Percentiles rank a stretch among this genome's conserved stretches.
Evolutionary conservation across 805 yeast genomes (phyloP).

Genomic region (Metahyphopichia silvanorum): DNA sequence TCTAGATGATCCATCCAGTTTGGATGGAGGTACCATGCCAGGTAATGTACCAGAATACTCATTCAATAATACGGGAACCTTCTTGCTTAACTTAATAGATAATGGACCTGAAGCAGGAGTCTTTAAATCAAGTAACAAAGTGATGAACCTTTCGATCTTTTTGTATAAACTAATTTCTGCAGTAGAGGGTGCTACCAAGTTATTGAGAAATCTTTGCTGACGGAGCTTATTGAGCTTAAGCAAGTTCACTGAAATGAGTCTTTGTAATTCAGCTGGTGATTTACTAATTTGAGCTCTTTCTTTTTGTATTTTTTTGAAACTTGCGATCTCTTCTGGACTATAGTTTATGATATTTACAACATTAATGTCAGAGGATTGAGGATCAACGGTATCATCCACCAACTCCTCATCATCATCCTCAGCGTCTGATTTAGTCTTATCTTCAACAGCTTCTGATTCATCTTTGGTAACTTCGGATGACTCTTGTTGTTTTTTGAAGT

Average conservation of each 20-base stretch:
- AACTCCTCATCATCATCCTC: conserved; percentile 3
- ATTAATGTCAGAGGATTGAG: conserved; percentile 16
- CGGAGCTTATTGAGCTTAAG: conserved; percentile 37
- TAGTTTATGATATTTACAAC: conserved; percentile 30
- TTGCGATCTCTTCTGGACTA: conserved; percentile 29
- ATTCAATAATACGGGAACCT: conserved; percentile 66
- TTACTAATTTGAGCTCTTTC: conserved; percentile 18
- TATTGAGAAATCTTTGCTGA: conserved; percentile 33
- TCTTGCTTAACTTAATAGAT: conserved; percentile 29
- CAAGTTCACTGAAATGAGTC: conserved; percentile 27
- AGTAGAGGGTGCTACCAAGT: conserved; percentile 21
- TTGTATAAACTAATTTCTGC: conserved; percentile 27
- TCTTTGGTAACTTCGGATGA: conserved; percentile 6
- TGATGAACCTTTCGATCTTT: conserved; percentile 24
- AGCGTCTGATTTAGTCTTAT: conserved; percentile 6
- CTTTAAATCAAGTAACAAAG: conserved; percentile 29
- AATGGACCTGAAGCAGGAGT: conserved; percentile 22
- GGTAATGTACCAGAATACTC: conserved; percentile 82
- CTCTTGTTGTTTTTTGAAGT: conserved; percentile 8
- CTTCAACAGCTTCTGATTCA: conserved; percentile 1
- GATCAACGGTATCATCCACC: conserved; percentile 1
- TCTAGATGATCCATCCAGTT: conserved; percentile 23
- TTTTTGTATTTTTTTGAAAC: conserved; percentile 21
- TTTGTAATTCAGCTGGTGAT: conserved; percentile 31
- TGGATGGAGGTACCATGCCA: conserved; percentile 40